Evolutionary conservation across 257 asterid species (phyloP), one percentile per base, ranked within the genome.

Genomic region (Knoxia roxburghii): DNA sequence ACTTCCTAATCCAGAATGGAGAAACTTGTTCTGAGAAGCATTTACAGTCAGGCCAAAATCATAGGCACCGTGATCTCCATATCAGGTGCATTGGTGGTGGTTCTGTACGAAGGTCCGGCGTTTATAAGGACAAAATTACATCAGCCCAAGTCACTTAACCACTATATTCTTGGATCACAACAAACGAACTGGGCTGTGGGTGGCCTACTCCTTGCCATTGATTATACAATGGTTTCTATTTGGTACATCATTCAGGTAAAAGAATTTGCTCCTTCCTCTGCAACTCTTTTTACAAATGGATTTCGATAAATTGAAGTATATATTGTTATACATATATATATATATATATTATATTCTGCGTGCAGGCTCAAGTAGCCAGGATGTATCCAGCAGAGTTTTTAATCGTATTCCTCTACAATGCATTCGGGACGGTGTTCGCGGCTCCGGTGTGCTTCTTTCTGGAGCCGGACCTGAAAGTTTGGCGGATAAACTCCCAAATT

Each of bases 1-100:
- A n/a, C n/a, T n/a, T n/a, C n/a, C n/a, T n/a, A n/a, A n/a, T n/a
- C 53, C 71, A 84, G 89, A 69, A 73, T 84, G 85, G 90, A 84
- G 57, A 80, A 76, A 64, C 49, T 84, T 27, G 72, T 41, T 2
- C 2, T 84, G 39, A 68, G 50, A 40, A 82, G 80, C 41, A 11
- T 45, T 37, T 67, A 70, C 33, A 80, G 76, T 39, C 80, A 62
- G 69, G 82, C 84, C 54, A 82, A 82, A 65, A 30, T 82, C 20
- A 12, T 76, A 0, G 90, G 90, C 15, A 76, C 85, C 0, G 1
- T 78, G 24, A 61, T 80, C 23, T 73, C 87, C 1, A 76, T 84
- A 51, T 21, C 68, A 2, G 87, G 90, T 20, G 90, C 90, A 26
- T 64, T 84, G 0, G 75, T 82, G 8, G 83, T 82, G 63, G 83